A percentile compares a stretch with the other conserved stretches of the same genome.
phyloP scores from a whole-genome alignment of 2,329 filamentous ascomycete genomes.

The Epichloe aotearoae region DNA sequence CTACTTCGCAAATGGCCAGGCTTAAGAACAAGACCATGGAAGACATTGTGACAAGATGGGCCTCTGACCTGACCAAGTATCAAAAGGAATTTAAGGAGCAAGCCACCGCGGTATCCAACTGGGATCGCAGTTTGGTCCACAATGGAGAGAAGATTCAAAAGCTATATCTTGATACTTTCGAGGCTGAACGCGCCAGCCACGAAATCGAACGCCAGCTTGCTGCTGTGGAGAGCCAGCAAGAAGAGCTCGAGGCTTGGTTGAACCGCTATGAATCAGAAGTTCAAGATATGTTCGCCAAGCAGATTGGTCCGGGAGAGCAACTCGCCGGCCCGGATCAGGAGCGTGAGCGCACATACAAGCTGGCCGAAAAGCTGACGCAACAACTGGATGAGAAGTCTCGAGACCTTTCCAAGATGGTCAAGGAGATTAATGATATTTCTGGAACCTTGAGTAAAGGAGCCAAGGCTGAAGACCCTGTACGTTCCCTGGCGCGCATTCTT shows the following conservation, averaged over 20 bases:
- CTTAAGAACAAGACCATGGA: conserved; percentile 99
- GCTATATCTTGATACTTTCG: conserved; percentile 80
- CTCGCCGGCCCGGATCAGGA: conserved; percentile 87
- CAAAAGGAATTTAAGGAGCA: conserved; percentile 93
- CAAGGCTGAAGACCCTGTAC: conserved; percentile 77
- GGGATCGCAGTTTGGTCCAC: conserved; percentile 86
- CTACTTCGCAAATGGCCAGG: conserved; percentile 71
- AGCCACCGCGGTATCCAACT: conserved; percentile 71
- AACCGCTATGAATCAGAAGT: conserved; percentile 88
- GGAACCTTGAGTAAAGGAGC: conserved; percentile 75
- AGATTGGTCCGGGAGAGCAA: conserved; percentile 61
- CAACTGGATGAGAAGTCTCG: conserved; percentile 87
- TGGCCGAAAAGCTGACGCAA: conserved; percentile 85
- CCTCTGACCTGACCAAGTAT: conserved; percentile 86
- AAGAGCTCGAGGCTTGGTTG: conserved; percentile 77
- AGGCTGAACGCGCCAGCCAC: conserved; percentile 82
- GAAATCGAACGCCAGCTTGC: conserved; percentile 89
- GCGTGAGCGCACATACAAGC: conserved; percentile 88
- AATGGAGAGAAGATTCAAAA: conserved; percentile 94
- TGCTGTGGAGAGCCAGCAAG: conserved; percentile 82
- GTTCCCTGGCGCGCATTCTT: conserved; percentile 19
- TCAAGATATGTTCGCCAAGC: conserved; percentile 71
- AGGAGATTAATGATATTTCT: conserved; percentile 93
- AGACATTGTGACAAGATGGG: conserved; percentile 95
- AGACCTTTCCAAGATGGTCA: conserved; percentile 90